Evolutionary conservation across 371 early-diverging fungal genomes (phyloP), one percentile per base, ranked within the genome.

Genomic region (Capillidium heterosporum): DNA sequence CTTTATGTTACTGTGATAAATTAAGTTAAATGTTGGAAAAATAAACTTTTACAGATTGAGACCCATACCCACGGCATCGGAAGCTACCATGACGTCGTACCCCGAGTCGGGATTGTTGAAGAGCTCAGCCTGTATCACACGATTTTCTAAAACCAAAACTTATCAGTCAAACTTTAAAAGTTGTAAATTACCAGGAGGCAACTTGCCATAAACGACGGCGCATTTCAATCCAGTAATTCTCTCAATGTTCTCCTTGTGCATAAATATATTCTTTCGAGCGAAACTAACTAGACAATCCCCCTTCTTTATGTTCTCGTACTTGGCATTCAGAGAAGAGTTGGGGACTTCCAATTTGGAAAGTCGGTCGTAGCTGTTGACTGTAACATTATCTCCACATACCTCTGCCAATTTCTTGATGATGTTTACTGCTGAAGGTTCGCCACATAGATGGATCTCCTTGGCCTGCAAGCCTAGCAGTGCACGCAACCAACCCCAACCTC

Each of bases 11-110:
- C 83, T 85, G 66, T 2, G 26, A 46, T 39, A 41, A 24, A 31
- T 42, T 41, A 50, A 31, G 29, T 43, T 26, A 1, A 27, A 48
- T 17, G 11, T 15, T 28, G 24, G 39, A n/a, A 46, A 19, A 24
- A 2, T 24, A 2, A 28, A 60, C 26, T 67, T 76, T 62, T 71
- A 82, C 84, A 96, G 59, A 63, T 96, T 95, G 2, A 95, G 71
- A 0, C 97, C 97, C 95, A 96, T 95, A 28, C 97, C 97, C 42
- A 96, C 78, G 0, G 97, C 97, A 70, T 96, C 97, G 46, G 89
- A 87, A 4, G 95, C 92, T 13, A 96, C 88, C 19, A 96, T 64
- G 0, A 95, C 84, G 59, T 89, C 82, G 57, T 82, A 81, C 10
- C 72, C 81, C 50, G 77, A 77, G n/a, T 74, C 60, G 1, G 84